Evolutionary conservation across 31 red algal species (phyloP).

Genomic region (Endocladia muricata): DNA sequence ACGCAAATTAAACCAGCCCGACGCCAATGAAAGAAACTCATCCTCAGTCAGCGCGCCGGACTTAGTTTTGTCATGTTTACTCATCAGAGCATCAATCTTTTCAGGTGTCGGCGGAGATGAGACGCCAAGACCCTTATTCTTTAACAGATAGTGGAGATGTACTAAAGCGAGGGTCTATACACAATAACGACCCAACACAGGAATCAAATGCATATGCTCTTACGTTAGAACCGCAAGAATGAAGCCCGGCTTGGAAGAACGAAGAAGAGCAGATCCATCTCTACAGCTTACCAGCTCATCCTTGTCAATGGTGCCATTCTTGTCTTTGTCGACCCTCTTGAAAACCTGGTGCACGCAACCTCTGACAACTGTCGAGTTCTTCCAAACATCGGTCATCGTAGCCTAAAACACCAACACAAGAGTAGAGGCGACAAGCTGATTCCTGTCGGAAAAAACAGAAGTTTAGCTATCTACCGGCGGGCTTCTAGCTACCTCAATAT

Average conservation of each 20-base stretch:
- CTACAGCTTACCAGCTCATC: conserved; percentile 26
- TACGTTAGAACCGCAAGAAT: neutral
- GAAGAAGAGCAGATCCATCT: neutral
- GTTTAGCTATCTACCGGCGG: too few species aligned
- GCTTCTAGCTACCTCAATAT: too few species aligned
- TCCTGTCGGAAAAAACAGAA: too few species aligned
- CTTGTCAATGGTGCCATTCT: conserved; percentile 6
- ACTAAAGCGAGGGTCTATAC: conserved; percentile 46
- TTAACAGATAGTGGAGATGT: conserved; percentile 40
- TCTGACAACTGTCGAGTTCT: too few species aligned
- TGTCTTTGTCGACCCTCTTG: conserved; percentile 26
- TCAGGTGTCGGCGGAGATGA: conserved; percentile 29
- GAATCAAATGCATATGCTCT: neutral
- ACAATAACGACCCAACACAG: too few species aligned
- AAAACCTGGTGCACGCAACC: conserved; percentile 25
- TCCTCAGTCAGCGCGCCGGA: conserved; percentile 25
- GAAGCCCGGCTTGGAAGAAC: neutral
- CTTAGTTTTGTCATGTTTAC: conserved; percentile 24
- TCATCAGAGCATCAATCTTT: conserved; percentile 8
- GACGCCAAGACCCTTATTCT: conserved; percentile 18
- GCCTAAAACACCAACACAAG: too few species aligned
- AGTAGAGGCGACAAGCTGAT: too few species aligned
- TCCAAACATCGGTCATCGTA: too few species aligned
- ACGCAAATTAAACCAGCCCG: conserved; percentile 34
- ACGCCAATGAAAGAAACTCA: conserved; percentile 44